Conservation (phyloP, 805 yeast genomes). For the Saccharomycopsis capsularis region DNA sequence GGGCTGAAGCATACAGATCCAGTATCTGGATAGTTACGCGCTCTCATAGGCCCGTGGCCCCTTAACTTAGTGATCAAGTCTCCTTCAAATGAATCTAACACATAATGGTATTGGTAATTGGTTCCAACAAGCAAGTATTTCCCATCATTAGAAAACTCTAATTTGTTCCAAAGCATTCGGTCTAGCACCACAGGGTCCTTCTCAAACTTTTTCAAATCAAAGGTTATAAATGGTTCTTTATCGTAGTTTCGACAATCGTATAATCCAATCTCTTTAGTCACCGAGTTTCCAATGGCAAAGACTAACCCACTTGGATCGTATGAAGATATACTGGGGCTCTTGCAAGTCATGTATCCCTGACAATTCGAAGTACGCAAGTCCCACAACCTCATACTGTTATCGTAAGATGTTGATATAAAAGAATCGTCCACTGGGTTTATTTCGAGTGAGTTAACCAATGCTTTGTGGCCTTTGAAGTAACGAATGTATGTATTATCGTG, state of each 20-base stretch:
- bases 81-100: constrained; percentile 69
- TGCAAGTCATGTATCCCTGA: constrained; percentile 53
- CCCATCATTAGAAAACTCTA: constrained; percentile 78
- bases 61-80: constrained; percentile 37
- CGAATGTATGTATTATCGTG: constrained; percentile 74
- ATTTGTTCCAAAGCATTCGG: constrained; percentile 42
- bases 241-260: constrained; percentile 58
- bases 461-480: constrained; percentile 84
- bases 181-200: constrained; percentile 21
- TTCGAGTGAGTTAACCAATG: constrained; percentile 63
- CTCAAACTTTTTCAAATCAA: constrained; percentile 28
- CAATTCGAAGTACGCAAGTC: constrained; percentile 65
- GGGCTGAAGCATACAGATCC: constrained; percentile 58
- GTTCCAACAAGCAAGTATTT: constrained; percentile 53
- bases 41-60: constrained; percentile 44
- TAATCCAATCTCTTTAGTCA: constrained; percentile 41
- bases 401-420: constrained; percentile 62
- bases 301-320: constrained; percentile 82
- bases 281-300: constrained; percentile 57
- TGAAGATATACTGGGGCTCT: constrained; percentile 52
- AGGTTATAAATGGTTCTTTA: constrained; percentile 46
- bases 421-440: constrained; percentile 63
- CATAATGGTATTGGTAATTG: constrained; percentile 38
- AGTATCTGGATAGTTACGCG: constrained; percentile 39
- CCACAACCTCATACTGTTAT: constrained; percentile 81